phyloP scores from a whole-genome alignment of 1,139 yeast genomes.

The Yamadazyma songkhlaensis region DNA sequence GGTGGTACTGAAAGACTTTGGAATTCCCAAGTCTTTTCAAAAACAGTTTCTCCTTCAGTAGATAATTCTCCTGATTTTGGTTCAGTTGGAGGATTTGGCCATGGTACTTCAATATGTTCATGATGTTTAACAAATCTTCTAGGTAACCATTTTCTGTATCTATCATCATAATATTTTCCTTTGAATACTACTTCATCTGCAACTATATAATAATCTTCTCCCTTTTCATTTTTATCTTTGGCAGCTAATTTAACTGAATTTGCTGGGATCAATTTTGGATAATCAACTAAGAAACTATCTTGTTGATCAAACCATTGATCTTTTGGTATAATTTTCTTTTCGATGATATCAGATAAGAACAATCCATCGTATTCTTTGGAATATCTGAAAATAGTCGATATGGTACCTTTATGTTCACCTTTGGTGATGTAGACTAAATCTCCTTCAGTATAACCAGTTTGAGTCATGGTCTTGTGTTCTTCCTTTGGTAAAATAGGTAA shows the following conservation, averaged over 20 bases:
- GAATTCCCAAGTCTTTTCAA: conserved; percentile 73
- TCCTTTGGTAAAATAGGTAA: conserved; percentile 22
- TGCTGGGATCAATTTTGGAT: conserved; percentile 54
- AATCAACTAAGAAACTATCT: conserved; percentile 66
- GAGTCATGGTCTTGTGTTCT: conserved; percentile 28
- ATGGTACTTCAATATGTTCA: conserved; percentile 70
- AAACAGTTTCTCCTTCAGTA: conserved; percentile 59
- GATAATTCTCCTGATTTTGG: conserved; percentile 54
- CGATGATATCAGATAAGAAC: conserved; percentile 33
- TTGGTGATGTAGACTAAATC: conserved; percentile 52
- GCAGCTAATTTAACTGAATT: conserved; percentile 63
- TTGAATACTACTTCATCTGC: conserved; percentile 69
- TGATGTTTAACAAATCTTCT: conserved; percentile 72
- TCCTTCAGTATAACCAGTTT: conserved; percentile 39
- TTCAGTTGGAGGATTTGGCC: conserved; percentile 80
- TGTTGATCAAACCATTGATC: conserved; percentile 74
- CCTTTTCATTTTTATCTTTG: conserved; percentile 61
- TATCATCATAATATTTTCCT: conserved; percentile 70
- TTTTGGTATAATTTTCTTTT: conserved; percentile 52
- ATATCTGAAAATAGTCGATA: conserved; percentile 49
- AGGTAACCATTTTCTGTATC: conserved; percentile 73
- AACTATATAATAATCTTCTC: conserved; percentile 63
- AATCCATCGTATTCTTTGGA: conserved; percentile 32
- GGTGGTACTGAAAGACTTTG: conserved; percentile 66
- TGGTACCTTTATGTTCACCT: conserved; percentile 71